Conservation (phyloP, 768 basidiomycete species). For the Gelatoporia subvermispora region DNA sequence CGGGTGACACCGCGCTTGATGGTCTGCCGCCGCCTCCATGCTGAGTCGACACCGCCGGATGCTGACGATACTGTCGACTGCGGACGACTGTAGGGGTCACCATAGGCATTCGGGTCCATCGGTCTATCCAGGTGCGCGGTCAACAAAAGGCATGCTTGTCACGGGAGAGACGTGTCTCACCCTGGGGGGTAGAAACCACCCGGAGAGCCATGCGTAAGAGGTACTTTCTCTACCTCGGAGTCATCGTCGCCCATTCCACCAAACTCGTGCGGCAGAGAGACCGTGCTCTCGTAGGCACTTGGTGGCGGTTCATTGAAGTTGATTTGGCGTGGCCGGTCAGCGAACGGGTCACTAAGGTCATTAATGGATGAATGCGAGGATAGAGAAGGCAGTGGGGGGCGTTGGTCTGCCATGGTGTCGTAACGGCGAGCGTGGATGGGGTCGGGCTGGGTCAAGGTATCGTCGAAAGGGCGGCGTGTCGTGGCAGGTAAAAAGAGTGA, state of each 20-base stretch:
- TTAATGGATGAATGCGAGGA: conserved; percentile 29
- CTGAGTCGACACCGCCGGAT: conserved; percentile 31
- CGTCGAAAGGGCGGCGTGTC: conserved; percentile 3
- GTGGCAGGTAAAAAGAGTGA: conserved; percentile 9
- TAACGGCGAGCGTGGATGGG: too few species aligned
- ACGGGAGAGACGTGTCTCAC: conserved; percentile 37
- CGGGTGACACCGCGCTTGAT: conserved; percentile 93
- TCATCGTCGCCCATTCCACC: conserved; percentile 41
- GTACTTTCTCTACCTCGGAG: conserved; percentile 76
- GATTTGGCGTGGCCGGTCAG: conserved; percentile 55
- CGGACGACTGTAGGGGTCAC: conserved; percentile 63
- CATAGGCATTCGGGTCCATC: conserved; percentile 55
- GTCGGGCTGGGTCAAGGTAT: background rate
- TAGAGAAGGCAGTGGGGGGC: conserved; percentile 23
- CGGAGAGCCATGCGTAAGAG: conserved; percentile 53
- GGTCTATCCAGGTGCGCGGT: conserved; percentile 14
- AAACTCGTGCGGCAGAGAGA: conserved; percentile 51
- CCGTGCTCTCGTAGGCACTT: conserved; percentile 54
- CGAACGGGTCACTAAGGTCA: conserved; percentile 62
- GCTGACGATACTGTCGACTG: conserved; percentile 31
- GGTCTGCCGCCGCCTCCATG: conserved; percentile 74
- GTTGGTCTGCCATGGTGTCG: conserved; percentile 1
- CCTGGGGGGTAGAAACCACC: conserved; percentile 69
- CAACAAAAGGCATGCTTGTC: background rate
- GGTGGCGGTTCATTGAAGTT: conserved; percentile 58